Evolutionary conservation across 2,329 filamentous ascomycete species (phyloP), one percentile per base, ranked within the genome.

Genomic region (Fusarium sp.): DNA sequence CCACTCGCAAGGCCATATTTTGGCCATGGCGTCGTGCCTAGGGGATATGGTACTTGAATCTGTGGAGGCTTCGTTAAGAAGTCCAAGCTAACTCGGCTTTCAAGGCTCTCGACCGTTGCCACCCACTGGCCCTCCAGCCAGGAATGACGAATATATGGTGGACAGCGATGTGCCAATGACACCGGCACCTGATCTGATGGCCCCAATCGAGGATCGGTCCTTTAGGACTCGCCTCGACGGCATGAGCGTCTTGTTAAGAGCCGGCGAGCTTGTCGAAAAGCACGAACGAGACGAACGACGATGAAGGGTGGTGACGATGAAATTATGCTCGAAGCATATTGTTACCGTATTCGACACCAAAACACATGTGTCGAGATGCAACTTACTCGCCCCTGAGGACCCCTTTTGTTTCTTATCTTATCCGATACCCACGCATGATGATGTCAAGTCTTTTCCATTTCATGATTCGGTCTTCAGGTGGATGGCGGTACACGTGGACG

Each of bases 241-340:
- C 5, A 89, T 91, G 81, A 89, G 84, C 67, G 89, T 89, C 12
- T 81, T 91, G 17, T 78, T 91, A 4, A 85, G 84, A 68, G 89
- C 89, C 15, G 88, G 89, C 38, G 89, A 91, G 74, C 88, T 91
- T 68, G 87, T 91, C 44, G 87, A 87, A 65, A 84, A 85, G 47
- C 81, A 84, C 58, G 71, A 74, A 58, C 74, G 73, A 54, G 60
- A 74, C 32, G 75, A 74, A 51, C 59, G 66, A 68, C 60, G 51
- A 67, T 73, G 58, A 73, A 17, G 14, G 55, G 50, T 8, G 56
- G 42, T 13, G 58, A 58, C 32, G 17, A 50, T 20, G 28, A n/a
- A 28, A 22, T 24, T 51, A 30, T 47, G 45, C 18, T 51, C 22
- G 32, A 41, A 18, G 41, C 13, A 28, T 69, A 18, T 34, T 36